Conservation (phyloP, 345 rosid genomes). For the Melaleuca alternifolia region DNA sequence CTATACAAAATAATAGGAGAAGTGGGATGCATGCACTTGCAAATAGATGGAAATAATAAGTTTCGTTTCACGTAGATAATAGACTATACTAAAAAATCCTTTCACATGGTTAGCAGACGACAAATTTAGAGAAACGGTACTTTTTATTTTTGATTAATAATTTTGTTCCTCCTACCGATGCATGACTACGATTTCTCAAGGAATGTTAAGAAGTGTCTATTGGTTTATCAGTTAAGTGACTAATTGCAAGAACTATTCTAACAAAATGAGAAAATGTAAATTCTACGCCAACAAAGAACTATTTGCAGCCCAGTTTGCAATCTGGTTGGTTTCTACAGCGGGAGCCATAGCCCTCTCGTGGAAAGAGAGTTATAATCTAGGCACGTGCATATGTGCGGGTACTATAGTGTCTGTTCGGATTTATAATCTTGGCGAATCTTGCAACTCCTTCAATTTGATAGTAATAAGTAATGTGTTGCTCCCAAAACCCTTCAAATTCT, state of each 20-base stretch:
- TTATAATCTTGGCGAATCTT: too few relatives aligned
- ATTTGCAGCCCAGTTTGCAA: too few relatives aligned
- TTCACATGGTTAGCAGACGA: background rate
- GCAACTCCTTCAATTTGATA: too few relatives aligned
- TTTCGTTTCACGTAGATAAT: background rate
- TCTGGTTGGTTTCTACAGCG: too few relatives aligned
- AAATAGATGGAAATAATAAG: background rate
- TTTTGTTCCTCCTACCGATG: background rate
- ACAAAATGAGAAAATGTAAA: too few relatives aligned
- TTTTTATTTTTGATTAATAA: background rate
- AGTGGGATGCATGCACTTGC: background rate
- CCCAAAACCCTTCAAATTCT: too few relatives aligned
- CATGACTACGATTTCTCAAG: background rate
- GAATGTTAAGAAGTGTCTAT: background rate
- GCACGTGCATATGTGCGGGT: too few relatives aligned
- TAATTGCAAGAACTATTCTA: too few relatives aligned
- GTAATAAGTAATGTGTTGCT: too few relatives aligned
- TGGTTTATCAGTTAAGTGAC: background rate
- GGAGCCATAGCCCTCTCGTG: too few relatives aligned
- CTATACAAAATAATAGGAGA: background rate
- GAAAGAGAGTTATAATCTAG: too few relatives aligned
- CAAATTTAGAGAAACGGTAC: background rate
- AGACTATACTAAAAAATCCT: background rate
- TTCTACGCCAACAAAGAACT: background rate
- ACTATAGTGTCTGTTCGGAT: too few relatives aligned